A percentile compares a stretch with the other conserved stretches of the same genome.
Evolutionary conservation across 805 yeast species (phyloP).

Genomic region (Wickerhamiella parazyma): DNA sequence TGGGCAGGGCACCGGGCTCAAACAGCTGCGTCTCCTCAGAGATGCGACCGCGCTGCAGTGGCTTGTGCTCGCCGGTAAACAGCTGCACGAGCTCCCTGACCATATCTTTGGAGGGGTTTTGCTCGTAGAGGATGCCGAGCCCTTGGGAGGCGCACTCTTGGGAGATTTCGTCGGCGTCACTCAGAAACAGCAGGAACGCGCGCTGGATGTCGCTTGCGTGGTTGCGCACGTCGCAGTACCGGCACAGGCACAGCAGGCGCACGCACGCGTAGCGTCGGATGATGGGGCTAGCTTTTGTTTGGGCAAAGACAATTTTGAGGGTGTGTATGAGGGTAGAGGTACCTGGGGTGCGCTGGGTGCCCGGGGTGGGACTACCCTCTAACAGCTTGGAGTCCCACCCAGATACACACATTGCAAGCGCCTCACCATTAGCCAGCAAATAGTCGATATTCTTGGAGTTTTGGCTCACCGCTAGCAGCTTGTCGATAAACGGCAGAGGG

Average conservation of each 20-base stretch:
- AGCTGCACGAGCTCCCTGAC: constrained; percentile 61
- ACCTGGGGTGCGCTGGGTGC: neutral
- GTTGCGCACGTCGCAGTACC: constrained; percentile 43
- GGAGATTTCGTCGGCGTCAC: constrained; percentile 72
- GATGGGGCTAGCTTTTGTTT: constrained; percentile 28
- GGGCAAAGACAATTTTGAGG: neutral
- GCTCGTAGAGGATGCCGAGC: constrained; percentile 63
- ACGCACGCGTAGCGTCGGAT: constrained; percentile 66
- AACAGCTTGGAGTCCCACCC: constrained; percentile 63
- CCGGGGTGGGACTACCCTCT: constrained; percentile 35
- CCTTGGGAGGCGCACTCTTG: constrained; percentile 92
- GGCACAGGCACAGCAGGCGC: constrained; percentile 72
- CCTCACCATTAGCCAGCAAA: constrained; percentile 72
- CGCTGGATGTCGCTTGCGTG: constrained; percentile 51
- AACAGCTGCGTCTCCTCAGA: constrained; percentile 72
- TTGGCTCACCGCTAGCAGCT: constrained; percentile 41
- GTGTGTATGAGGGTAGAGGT: neutral
- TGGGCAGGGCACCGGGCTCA: constrained; percentile 65
- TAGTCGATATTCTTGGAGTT: constrained; percentile 60
- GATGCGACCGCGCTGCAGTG: constrained; percentile 49
- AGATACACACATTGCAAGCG: constrained; percentile 51
- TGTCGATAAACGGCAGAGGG: constrained; percentile 27
- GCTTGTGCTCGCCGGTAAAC: constrained; percentile 43
- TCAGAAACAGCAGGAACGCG: constrained; percentile 62
- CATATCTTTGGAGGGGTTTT: constrained; percentile 62